Percentiles rank a stretch among this genome's conserved stretches.
Evolutionary conservation across 768 basidiomycete genomes (phyloP).

Genomic region (Phlebiopsis flavidoalba): DNA sequence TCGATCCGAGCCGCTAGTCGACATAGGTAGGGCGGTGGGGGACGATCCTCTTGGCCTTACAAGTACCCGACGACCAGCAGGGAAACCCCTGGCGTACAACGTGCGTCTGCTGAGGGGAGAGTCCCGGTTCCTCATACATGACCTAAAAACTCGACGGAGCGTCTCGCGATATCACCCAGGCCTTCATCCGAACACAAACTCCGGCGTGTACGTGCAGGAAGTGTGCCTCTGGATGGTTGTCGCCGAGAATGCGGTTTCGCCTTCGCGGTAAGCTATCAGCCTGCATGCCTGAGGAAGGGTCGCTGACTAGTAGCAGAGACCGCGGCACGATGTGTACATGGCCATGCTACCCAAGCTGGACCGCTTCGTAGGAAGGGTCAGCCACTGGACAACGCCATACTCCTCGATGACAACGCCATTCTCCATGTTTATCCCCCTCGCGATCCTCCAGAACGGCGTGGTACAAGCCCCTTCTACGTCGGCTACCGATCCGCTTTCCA

Average conservation of each 20-base stretch:
- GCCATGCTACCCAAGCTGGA: conserved; percentile 1
- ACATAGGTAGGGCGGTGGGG: not conserved
- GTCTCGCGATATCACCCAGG: not conserved
- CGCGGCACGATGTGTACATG: conserved; percentile 1
- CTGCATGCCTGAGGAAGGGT: not conserved
- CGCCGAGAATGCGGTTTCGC: conserved; percentile 10
- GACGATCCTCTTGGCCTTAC: conserved; percentile 7
- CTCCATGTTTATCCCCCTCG: conserved; percentile 8
- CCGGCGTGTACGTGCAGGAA: conserved; percentile 8
- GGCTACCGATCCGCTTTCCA: conserved; percentile 9
- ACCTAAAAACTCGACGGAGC: conserved; percentile 2
- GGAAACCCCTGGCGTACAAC: conserved; percentile 7
- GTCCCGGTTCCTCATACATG: conserved; percentile 10
- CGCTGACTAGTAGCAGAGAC: conserved; percentile 4
- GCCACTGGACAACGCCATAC: not conserved
- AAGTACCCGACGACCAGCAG: conserved; percentile 1
- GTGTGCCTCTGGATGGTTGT: conserved; percentile 7
- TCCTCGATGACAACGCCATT: not conserved
- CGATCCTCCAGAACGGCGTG: conserved; percentile 1
- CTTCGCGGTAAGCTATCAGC: conserved; percentile 4
- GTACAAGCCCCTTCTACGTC: conserved; percentile 8
- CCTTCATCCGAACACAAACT: conserved; percentile 2
- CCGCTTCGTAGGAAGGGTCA: conserved; percentile 1
- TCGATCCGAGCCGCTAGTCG: too few species aligned
- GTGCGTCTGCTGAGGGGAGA: conserved; percentile 1